Percentiles rank a stretch among this genome's conserved stretches.
phyloP scores from a whole-genome alignment of 139 green algal species.

The Limnomonas spitsbergensis region DNA sequence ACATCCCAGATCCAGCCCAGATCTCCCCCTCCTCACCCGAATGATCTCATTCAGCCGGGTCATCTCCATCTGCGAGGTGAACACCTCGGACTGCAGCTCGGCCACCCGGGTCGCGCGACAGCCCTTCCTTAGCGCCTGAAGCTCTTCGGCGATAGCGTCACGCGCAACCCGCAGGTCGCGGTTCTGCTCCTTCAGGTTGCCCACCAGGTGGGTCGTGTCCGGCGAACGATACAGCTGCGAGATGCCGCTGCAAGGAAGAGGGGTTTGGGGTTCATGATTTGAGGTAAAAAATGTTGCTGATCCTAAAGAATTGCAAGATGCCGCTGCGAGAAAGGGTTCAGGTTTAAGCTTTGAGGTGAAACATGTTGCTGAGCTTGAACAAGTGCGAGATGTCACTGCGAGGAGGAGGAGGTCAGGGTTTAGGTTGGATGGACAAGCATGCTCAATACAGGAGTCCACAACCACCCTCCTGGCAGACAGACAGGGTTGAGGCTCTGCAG shows the following conservation, averaged over 20 bases:
- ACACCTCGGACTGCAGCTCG: conserved; percentile 14
- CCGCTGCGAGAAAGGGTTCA: background rate
- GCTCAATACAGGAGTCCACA: too few species aligned
- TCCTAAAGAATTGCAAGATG: background rate
- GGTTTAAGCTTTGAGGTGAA: background rate
- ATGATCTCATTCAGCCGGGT: background rate
- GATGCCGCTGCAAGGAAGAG: conserved; percentile 25
- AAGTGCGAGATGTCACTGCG: too few species aligned
- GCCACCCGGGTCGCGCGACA: background rate
- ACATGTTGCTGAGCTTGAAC: too few species aligned
- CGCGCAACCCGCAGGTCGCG: conserved; percentile 4
- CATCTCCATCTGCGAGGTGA: conserved; percentile 9
- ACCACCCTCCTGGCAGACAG: too few species aligned
- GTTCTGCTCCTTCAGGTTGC: conserved; percentile 23
- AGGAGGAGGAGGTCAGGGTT: too few species aligned
- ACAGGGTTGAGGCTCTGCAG: too few species aligned
- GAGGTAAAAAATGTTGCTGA: background rate
- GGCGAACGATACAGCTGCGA: conserved; percentile 31
- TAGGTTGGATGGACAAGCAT: too few species aligned
- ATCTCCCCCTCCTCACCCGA: background rate
- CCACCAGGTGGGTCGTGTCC: conserved; percentile 26
- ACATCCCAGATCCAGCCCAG: too few species aligned
- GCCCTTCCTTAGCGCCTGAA: background rate
- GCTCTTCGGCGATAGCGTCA: conserved; percentile 10
- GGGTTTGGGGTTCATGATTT: background rate